Conservation (phyloP, 306 rosid species). For the Gleditsia sinensis region DNA sequence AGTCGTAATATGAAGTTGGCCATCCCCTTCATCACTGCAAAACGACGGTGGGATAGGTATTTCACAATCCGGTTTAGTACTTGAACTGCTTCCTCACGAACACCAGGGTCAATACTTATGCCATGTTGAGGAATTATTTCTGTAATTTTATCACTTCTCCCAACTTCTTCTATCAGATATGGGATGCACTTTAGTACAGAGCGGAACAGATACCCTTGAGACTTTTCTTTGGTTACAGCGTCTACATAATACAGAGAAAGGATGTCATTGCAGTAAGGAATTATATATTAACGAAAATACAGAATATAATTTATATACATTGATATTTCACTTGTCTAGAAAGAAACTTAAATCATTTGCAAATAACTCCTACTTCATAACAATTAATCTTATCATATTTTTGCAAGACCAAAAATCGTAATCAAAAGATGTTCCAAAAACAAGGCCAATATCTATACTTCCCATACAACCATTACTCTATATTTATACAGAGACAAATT, state of each 20-base stretch:
- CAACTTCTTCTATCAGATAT: slow-evolving; percentile 95
- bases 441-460: slow-evolving; percentile 11
- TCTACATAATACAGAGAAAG: slow-evolving; percentile 55
- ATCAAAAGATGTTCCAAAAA: slow-evolving; percentile 25
- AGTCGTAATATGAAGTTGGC: slow-evolving; percentile 87
- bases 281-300: background rate
- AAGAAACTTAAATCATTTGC: background rate
- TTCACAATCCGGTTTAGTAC: slow-evolving; percentile 92
- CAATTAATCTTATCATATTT: slow-evolving; percentile 6
- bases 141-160: slow-evolving; percentile 94
- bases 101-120: slow-evolving; percentile 99
- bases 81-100: slow-evolving; percentile 98
- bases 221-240: slow-evolving; percentile 95
- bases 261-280: slow-evolving; percentile 30
- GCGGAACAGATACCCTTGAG: slow-evolving; percentile 95
- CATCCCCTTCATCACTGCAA: slow-evolving; percentile 98
- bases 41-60: slow-evolving; percentile 92
- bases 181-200: slow-evolving; percentile 99
- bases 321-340: background rate
- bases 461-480: slow-evolving; percentile 19
- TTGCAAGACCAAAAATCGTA: slow-evolving; percentile 19
- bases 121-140: slow-evolving; percentile 99
- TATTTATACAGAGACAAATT: slow-evolving; percentile 1
- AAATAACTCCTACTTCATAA: background rate
- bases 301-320: background rate